Evolutionary conservation across 208 protist species (phyloP).

Genomic region (Leishmania braziliensis): DNA sequence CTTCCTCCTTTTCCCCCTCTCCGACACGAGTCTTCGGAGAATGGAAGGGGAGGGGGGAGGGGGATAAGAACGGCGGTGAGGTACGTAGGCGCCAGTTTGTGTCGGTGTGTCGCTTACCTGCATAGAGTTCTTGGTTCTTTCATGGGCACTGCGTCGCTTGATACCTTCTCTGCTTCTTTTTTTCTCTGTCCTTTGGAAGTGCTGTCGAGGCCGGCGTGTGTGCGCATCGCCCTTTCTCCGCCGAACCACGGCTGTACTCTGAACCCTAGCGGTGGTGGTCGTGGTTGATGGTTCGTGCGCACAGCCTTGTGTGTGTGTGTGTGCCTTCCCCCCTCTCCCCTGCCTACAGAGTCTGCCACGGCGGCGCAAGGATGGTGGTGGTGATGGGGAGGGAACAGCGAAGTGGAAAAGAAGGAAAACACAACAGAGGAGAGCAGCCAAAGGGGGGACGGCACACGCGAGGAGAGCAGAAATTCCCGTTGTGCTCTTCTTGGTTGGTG

Average conservation of each 20-base stretch:
- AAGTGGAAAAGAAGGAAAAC: conserved; percentile 4
- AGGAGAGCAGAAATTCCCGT: no score
- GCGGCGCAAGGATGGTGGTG: no score
- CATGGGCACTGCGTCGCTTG: not conserved
- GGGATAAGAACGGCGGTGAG: not conserved
- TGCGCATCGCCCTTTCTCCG: not conserved
- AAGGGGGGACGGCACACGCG: no score
- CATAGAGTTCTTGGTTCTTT: not conserved
- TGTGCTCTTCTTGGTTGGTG: no score
- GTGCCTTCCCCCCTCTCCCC: not conserved
- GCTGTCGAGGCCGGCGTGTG: not conserved
- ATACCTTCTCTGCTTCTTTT: not conserved
- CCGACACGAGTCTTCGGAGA: not conserved
- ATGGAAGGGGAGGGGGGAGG: conserved; percentile 4
- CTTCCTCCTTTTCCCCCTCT: not conserved
- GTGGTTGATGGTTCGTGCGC: not conserved
- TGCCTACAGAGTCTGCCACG: no score
- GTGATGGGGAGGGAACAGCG: not conserved
- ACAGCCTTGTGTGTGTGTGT: not conserved
- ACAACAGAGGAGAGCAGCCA: not conserved
- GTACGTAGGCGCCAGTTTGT: not conserved
- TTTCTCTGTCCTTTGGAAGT: not conserved
- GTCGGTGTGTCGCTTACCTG: not conserved
- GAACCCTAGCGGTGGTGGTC: no score
- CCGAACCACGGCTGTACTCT: no score